Base-by-base conservation (phyloP, 306 rosid genomes). In the Lathyrus tuberosus region DNA sequence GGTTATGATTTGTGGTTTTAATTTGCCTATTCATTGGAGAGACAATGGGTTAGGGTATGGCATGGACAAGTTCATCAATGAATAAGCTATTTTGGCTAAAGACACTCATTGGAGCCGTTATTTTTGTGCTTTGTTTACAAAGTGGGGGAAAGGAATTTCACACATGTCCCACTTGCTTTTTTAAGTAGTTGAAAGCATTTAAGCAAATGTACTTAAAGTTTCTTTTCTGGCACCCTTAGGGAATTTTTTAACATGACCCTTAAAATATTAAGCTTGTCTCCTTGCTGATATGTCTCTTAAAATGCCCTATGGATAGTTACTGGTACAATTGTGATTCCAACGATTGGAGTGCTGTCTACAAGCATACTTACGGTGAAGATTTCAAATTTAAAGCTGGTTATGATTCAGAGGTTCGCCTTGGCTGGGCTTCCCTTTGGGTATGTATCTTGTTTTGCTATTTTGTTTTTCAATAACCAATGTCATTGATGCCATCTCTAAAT, bases 371-470 rank as follows among this genome's bases (percentile, higher is more conserved):
- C 63, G 97, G 86, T 33, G 82, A 84, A 75, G 97, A 94, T 82
- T 86, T 88, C 73, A 94, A 94, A 79, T 86, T 94, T 61, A 94
- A 94, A 89, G 91, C 95, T 75, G 99, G 99, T 69, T 94, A 94
- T 49, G 99, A 94, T 80, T 83, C 99, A 9, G 96, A 86, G 82
- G 96, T 84, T 71, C 92, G 88, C 79, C 96, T 94, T 75, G 88
- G 97, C 68, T 94, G 99, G 99, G 97, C 99, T 37, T 94, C 99
- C 82, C 92, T 94, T 20, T 94, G 99, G 99, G 99, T 91, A 91
- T 78, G 95, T 81, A 11, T 67, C 73, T 65, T 59, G 41, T 68
- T 72, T 58, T 69, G 42, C 71, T 63, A 11, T 64, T 73, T 16
- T 77, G 33, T 37, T 47, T 38, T 20, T 60, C 65, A 37, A 37